Base-by-base conservation (phyloP, 148 eudicot species). In the Camellia lanceoleosa region DNA sequence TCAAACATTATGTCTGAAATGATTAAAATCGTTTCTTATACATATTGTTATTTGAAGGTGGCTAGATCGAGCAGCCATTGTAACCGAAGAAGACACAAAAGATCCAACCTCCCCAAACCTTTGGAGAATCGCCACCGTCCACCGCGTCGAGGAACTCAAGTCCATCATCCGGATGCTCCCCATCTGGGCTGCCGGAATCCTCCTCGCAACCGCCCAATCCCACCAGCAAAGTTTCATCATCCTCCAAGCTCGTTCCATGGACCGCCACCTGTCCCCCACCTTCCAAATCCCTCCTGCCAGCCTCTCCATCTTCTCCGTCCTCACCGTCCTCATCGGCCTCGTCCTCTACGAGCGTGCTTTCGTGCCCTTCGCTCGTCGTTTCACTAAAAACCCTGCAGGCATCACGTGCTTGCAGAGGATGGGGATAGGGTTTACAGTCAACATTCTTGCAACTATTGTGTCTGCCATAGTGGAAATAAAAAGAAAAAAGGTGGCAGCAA, bases 281-380 rank as follows among this genome's bases (percentile, higher is more conserved):
- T 90, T 90, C 71, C 80, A 87, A 61, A 90, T 90, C 5, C 93
- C 93, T 16, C 91, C 91, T 0, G 91, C 93, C 54, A 85, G 81
- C 76, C 46, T 90, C 74, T 56, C 87, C 11, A 65, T 90, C 60
- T 85, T 90, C 85, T 75, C 82, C 16, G 72, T 69, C 70, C 46
- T 82, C 5, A 84, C 87, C 0, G 71, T 88, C 18, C 79, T 88
- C 47, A 66, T 72, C 11, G 82, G 88, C 16, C 84, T 90, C 10
- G 81, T 84, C 1, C 56, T 82, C 2, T 88, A 90, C 49, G 88
- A 90, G 30, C 90, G 93, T 15, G 51, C 83, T 14, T 76, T 90
- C 20, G 87, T 90, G 61, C 93, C 93, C 38, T 30, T 30, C 38
- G 38, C 38, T 30, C 1, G 38, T 30, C 38, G 38, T 30, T 30